Base-by-base conservation (phyloP, 768 basidiomycete species). In the Stropharia rugosoannulata region DNA sequence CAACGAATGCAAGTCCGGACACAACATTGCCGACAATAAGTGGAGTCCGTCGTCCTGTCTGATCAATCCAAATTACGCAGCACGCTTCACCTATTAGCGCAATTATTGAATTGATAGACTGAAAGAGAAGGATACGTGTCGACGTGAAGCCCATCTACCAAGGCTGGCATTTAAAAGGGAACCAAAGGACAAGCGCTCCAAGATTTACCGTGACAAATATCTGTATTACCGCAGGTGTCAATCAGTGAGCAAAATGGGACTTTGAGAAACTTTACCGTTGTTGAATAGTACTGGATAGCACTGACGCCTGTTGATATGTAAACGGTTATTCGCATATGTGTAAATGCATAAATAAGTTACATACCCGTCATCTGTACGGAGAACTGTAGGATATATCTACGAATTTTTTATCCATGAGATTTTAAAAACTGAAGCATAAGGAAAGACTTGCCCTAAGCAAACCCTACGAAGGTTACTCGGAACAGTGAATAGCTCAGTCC, bases 341-440 rank as follows among this genome's bases (percentile, higher is more conserved):
- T 2, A 1, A 22, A 22, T 22, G 22, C 22, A 22, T 4, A 22
- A 22, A 22, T 22, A 22, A 36, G 10, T 27, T 5, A 56, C 59
- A 2, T n/a, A 65, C 79, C 83, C 8, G 83, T 85, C 80, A 83
- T 83, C 60, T 85, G 83, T 8, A 83, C 80, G 7, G 79, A 80
- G 62, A 82, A 81, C 63, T 84, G 79, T 1, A 80, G 66, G 40
- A 79, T 76, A 56, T 73, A 75, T 38, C 67, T 74, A 51, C 53
- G 62, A 58, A 18, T 6, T 35, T 60, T 6, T 35, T 60, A 49
- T 35, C 63, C 42, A 45, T 37, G 7, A 48, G 4, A 22, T 45
- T 22, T 7, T 22, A 27, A 13, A 4, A 22, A 22, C 22, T 22
- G 7, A 10, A 48, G 27, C 51, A 64, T 65, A 4, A 37, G 38